These are phyloP conservation scores for Saccharomyces pastorianus DNA, from an alignment of 1,139 yeast species.

Conservation along the genomic window DNA sequence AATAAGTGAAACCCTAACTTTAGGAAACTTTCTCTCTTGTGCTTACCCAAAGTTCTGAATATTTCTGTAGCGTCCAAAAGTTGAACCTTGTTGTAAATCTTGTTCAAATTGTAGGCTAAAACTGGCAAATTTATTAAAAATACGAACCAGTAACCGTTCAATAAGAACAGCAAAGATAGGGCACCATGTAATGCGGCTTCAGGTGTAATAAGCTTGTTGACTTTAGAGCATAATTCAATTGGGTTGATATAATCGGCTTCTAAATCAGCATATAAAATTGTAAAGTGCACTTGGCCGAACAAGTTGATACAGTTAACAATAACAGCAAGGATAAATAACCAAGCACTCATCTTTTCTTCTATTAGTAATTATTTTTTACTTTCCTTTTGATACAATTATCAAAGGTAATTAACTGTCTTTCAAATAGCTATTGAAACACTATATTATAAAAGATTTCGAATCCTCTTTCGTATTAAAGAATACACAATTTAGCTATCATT, in stretches of 20 bases:
- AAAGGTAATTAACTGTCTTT: background rate
- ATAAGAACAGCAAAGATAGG: slow-evolving; percentile 59
- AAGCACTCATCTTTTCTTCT: slow-evolving; percentile 24
- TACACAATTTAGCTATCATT: background rate
- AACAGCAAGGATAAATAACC: slow-evolving; percentile 80
- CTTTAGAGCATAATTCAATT: slow-evolving; percentile 87
- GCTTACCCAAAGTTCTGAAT: slow-evolving; percentile 86
- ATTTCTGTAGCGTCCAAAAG: slow-evolving; percentile 96
- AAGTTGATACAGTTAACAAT: slow-evolving; percentile 76
- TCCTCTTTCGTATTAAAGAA: background rate
- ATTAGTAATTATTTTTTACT: background rate
- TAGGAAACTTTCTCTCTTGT: slow-evolving; percentile 84
- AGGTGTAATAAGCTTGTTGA: slow-evolving; percentile 83
- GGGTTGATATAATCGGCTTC: slow-evolving; percentile 96
- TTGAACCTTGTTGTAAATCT: slow-evolving; percentile 66
- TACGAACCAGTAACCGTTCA: slow-evolving; percentile 91
- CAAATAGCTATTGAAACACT: background rate
- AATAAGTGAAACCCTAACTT: slow-evolving; percentile 87
- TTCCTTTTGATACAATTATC: background rate
- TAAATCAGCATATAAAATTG: slow-evolving; percentile 86
- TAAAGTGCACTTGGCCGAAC: slow-evolving; percentile 85
- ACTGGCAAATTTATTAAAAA: slow-evolving; percentile 82
- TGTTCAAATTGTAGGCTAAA: slow-evolving; percentile 72
- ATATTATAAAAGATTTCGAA: background rate
- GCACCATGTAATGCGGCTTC: slow-evolving; percentile 82